Evolutionary conservation across 345 rosid species (phyloP), one percentile per base, ranked within the genome.

Genomic region (Lenwebbia sp.): DNA sequence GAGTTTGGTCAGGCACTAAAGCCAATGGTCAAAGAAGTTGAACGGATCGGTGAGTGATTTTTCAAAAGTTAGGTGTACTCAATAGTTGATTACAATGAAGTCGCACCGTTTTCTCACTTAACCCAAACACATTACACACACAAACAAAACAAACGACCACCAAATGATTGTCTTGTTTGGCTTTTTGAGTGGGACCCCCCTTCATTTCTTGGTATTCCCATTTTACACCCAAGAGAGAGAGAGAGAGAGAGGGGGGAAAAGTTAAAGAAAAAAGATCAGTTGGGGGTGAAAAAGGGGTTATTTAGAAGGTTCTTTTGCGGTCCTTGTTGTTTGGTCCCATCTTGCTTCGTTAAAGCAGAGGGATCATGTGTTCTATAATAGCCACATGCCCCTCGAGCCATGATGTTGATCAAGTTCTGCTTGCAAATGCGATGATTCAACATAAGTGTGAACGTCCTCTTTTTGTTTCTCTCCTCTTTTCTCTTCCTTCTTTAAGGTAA

Each of bases 1-100:
- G 83, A 54, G 44, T 81, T 52, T 40, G 30, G 82, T 70, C 81
- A 70, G 47, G 74, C 84, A 82, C 41, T 74, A 85, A 62, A 53
- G 84, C 40, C 62, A 70, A 30, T 83, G 89, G 87, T 88, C 89
- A 88, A 85, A 85, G 83, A 26, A 60, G 47, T 44, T 51, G 58
- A 37, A 13, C 14, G 74, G 49, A 88, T 83, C 47, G 58, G 88
- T 82, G 86, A 52, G 10, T 47, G 49, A 84, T 28, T 53, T 53
- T 82, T 75, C 84, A 86, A 65, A 86, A 86, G 87, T 88, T 86
- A 41, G 88, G 86, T 86, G 82, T 83, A 78, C 55, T 28, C 57
- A 74, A 81, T 55, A 84, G 84, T 81, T 75, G 60, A 44, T 41
- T 25, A 37, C 52, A 70, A 19, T 13, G 75, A 83, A 82, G 78